Base-by-base conservation (phyloP, 208 protist species). In the Leishmania tarentolae region DNA sequence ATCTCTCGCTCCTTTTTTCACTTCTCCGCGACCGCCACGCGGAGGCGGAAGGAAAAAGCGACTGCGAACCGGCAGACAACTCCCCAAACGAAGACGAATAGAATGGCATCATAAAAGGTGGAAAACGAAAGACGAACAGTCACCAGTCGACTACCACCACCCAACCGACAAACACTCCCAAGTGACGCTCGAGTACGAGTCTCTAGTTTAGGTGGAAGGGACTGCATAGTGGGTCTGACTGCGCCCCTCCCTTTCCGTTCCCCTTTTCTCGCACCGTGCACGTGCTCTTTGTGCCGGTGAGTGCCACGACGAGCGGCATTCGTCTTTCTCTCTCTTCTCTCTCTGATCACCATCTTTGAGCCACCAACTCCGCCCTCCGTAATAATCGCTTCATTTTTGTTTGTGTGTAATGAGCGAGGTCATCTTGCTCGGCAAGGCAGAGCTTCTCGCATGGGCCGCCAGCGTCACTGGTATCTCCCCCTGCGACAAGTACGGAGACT, bases 401-500 rank as follows among this genome's bases (percentile, higher is more conserved):
- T 28, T 61, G 46, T 78, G 50, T 37, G 57, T 6, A 17, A 78
- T 72, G 65, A 68, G 24, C 21, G n/a, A 77, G 1, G 66, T 83
- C 35, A 46, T 77, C 11, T 70, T 87, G 24, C 50, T 92, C 8
- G 86, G 87, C 13, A 91, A 90, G 59, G 78, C 73, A 57, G 93
- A 94, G 68, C 81, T 95, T 31, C 81, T 93, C 5, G 76, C 71
- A 42, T 94, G 92, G 92, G 92, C 89, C 5, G 80, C 77, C 2
- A 72, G 84, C 15, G 72, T 80, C 59, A 88, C 80, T 40, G 86
- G 81, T 1, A 86, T 90, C 31, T 68, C 59, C 5, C 87, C 90
- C 8, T 96, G 90, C 75, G 63, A 76, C 2, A 89, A 87, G 82
- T 93, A 92, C 81, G 86, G 83, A 7, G 88, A 94, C 81, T 75